These are phyloP conservation scores for Kwoniella sp. DNA, from an alignment of 768 basidiomycete genomes.

Conservation along the genomic window DNA sequence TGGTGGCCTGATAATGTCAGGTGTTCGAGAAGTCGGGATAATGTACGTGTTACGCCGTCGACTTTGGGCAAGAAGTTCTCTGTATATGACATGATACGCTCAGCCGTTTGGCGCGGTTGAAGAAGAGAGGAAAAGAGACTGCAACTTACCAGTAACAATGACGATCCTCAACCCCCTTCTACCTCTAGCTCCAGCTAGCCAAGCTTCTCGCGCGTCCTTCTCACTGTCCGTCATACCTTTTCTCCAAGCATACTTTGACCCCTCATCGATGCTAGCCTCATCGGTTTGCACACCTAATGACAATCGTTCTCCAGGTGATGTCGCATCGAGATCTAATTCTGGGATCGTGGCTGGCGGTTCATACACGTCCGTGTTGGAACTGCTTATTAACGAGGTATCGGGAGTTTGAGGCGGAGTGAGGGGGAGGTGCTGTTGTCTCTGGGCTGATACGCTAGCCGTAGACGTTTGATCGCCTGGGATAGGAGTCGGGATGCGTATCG, in stretches of 20 bases:
- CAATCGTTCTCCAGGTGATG: background rate
- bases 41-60: slow-evolving; percentile 60
- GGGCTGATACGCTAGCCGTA: background rate
- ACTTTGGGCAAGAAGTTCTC: slow-evolving; percentile 59
- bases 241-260: slow-evolving; percentile 26
- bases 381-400: background rate
- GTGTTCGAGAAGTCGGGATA: slow-evolving; percentile 59
- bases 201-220: slow-evolving; percentile 34
- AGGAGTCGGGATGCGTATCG: background rate
- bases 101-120: too few relatives aligned
- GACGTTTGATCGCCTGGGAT: background rate
- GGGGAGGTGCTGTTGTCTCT: slow-evolving; percentile 5
- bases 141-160: slow-evolving; percentile 49
- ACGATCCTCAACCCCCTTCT: slow-evolving; percentile 49
- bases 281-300: background rate
- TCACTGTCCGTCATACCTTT: slow-evolving; percentile 36
- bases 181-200: slow-evolving; percentile 34
- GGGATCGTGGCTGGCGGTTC: background rate
- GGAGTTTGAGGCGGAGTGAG: slow-evolving; percentile 35
- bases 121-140: too few relatives aligned
- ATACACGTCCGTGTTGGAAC: background rate
- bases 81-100: slow-evolving; percentile 4
- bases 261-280: background rate
- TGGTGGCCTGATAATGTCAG: slow-evolving; percentile 58
- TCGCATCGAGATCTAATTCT: slow-evolving; percentile 11